These are phyloP conservation scores for Chaetomium cochliodes DNA, from an alignment of 495 filamentous ascomycete species.

Conservation along the genomic window DNA sequence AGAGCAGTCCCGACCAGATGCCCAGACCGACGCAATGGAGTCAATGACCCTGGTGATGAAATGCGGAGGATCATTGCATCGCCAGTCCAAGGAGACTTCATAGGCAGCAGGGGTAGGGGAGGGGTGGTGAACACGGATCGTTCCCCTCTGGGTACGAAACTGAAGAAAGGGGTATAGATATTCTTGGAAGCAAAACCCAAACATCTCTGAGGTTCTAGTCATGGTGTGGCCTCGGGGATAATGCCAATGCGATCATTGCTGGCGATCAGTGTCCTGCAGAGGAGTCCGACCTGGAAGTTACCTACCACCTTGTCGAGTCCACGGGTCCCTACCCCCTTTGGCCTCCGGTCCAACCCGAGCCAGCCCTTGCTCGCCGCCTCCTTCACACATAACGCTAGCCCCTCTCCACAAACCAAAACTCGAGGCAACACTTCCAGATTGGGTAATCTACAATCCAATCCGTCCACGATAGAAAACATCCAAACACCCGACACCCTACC, in stretches of 20 bases:
- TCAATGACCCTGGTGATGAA: background rate
- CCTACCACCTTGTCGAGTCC: background rate
- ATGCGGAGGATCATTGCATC: conserved; percentile 3
- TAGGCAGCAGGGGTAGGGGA: background rate
- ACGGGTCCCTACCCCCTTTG: background rate
- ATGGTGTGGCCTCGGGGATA: background rate
- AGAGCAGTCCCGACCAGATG: background rate
- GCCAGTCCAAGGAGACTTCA: background rate
- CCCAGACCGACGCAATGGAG: too few species aligned
- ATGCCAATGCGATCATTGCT: background rate
- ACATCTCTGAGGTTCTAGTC: background rate
- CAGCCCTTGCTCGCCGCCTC: conserved; percentile 6
- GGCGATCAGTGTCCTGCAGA: background rate
- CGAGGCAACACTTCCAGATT: conserved; percentile 9
- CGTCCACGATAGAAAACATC: background rate
- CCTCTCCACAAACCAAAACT: conserved; percentile 9
- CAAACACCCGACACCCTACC: too few species aligned
- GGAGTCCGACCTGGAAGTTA: background rate
- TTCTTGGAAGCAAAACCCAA: too few species aligned
- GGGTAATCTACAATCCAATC: conserved; percentile 4
- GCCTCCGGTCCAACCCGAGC: conserved; percentile 2
- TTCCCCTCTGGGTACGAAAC: background rate
- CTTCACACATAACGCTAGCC: background rate
- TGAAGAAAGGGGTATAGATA: background rate
- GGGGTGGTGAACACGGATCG: background rate